These are phyloP conservation scores for Fistulinella cinereoalba DNA, from an alignment of 1,284 basidiomycete genomes.

Conservation along the genomic window DNA sequence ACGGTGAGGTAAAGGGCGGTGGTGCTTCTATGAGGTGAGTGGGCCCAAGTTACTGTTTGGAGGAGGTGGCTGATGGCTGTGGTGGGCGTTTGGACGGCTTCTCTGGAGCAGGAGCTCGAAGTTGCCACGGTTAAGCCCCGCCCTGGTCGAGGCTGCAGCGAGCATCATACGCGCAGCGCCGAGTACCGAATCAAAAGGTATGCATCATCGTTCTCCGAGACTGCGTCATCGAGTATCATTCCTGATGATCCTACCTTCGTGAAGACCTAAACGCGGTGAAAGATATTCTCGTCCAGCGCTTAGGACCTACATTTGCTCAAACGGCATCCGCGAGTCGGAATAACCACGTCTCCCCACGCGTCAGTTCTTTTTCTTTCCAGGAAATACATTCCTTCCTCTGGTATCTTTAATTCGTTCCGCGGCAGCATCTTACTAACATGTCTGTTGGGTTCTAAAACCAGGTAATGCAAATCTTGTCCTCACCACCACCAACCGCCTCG, in stretches of 20 bases:
- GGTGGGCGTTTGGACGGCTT: slow-evolving; percentile 5
- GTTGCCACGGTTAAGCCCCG: slow-evolving; percentile 40
- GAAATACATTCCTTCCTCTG: no score
- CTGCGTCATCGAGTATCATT: slow-evolving; percentile 1
- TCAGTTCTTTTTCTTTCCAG: slow-evolving; percentile 31
- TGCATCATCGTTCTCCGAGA: background rate
- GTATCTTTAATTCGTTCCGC: background rate
- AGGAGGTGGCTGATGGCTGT: slow-evolving; percentile 5
- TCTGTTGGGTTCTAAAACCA: slow-evolving; percentile 23
- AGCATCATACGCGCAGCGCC: slow-evolving; percentile 64
- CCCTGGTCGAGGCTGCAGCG: slow-evolving; percentile 59
- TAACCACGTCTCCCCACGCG: slow-evolving; percentile 53
- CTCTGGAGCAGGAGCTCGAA: slow-evolving; percentile 33
- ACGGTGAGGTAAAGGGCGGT: background rate
- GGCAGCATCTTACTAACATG: slow-evolving; percentile 1
- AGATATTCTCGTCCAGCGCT: slow-evolving; percentile 50
- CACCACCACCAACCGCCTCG: slow-evolving; percentile 52
- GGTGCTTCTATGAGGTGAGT: slow-evolving; percentile 16
- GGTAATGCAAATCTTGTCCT: slow-evolving; percentile 50
- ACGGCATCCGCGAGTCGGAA: slow-evolving; percentile 52
- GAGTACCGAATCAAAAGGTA: slow-evolving; percentile 58
- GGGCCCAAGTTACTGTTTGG: background rate
- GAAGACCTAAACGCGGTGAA: slow-evolving; percentile 58
- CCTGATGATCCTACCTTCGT: background rate
- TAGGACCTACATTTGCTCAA: slow-evolving; percentile 57